Evolutionary conservation across 805 yeast genomes (phyloP).

Genomic region (Saccharomyces paradoxus): DNA sequence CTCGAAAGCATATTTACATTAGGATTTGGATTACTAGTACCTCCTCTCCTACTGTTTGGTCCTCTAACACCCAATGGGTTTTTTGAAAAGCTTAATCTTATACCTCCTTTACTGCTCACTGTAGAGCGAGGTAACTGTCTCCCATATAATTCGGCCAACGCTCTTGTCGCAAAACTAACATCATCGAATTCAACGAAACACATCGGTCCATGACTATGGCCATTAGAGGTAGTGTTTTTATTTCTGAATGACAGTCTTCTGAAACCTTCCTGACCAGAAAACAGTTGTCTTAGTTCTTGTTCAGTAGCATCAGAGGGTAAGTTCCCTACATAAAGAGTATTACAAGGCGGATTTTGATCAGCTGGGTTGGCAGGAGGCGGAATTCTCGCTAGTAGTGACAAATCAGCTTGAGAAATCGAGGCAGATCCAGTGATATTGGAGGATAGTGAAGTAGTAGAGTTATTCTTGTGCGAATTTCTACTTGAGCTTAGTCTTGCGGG

Average conservation of each 20-base stretch:
- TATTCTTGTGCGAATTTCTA: slow-evolving; percentile 16
- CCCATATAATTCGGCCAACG: slow-evolving; percentile 90
- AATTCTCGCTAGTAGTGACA: slow-evolving; percentile 65
- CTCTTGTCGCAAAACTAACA: slow-evolving; percentile 86
- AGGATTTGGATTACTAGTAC: not conserved
- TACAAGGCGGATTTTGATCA: slow-evolving; percentile 98
- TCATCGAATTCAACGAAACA: slow-evolving; percentile 98
- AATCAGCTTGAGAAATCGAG: slow-evolving; percentile 42
- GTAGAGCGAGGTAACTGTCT: slow-evolving; percentile 75
- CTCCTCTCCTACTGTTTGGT: slow-evolving; percentile 38
- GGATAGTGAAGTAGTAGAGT: slow-evolving; percentile 26
- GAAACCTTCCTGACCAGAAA: slow-evolving; percentile 86
- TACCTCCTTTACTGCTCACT: slow-evolving; percentile 70
- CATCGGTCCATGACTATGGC: slow-evolving; percentile 88
- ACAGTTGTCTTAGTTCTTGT: slow-evolving; percentile 78
- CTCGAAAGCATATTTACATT: not conserved
- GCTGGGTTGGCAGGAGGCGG: slow-evolving; percentile 97
- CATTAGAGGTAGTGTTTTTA: slow-evolving; percentile 36
- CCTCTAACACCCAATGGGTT: slow-evolving; percentile 97
- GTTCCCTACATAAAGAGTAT: slow-evolving; percentile 93
- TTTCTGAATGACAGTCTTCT: slow-evolving; percentile 87
- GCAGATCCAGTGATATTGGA: slow-evolving; percentile 14
- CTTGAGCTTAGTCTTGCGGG: slow-evolving; percentile 12
- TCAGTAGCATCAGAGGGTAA: slow-evolving; percentile 96
- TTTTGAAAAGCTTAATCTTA: slow-evolving; percentile 85